Conservation (phyloP, 2,329 filamentous ascomycete species). For the Waltergamsia citrina region DNA sequence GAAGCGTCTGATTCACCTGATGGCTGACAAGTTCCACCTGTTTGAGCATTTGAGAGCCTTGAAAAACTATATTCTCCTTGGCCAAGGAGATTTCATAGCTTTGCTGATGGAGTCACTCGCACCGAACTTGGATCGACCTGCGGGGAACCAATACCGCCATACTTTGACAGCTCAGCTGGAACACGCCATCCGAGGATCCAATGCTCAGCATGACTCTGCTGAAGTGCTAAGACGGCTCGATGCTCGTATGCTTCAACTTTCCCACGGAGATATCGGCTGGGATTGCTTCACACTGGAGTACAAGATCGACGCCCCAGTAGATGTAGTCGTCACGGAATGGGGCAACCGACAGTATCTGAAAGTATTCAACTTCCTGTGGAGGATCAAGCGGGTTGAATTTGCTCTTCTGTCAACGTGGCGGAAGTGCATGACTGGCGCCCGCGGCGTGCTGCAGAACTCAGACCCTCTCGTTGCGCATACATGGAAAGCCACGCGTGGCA, state of each 20-base stretch:
- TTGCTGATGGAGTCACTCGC: slow-evolving; percentile 94
- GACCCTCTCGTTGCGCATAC: slow-evolving; percentile 60
- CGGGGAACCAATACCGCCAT: slow-evolving; percentile 94
- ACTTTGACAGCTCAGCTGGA: slow-evolving; percentile 96
- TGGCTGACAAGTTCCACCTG: slow-evolving; percentile 90
- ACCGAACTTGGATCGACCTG: slow-evolving; percentile 84
- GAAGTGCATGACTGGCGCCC: slow-evolving; percentile 87
- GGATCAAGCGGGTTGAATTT: slow-evolving; percentile 96
- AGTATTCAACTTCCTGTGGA: slow-evolving; percentile 98
- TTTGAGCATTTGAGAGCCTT: slow-evolving; percentile 87
- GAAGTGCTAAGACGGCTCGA: slow-evolving; percentile 89
- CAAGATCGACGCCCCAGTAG: slow-evolving; percentile 92
- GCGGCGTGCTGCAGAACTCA: slow-evolving; percentile 76
- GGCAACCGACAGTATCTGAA: slow-evolving; percentile 95
- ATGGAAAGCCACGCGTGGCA: slow-evolving; percentile 85
- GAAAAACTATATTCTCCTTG: slow-evolving; percentile 89
- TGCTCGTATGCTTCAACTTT: slow-evolving; percentile 95
- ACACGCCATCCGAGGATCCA: slow-evolving; percentile 92
- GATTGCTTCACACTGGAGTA: slow-evolving; percentile 99
- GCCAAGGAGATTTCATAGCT: slow-evolving; percentile 95
- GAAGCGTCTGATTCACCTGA: slow-evolving; percentile 85
- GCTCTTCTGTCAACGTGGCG: slow-evolving; percentile 86
- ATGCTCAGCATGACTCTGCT: slow-evolving; percentile 88
- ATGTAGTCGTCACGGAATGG: slow-evolving; percentile 95
- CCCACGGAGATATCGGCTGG: slow-evolving; percentile 96